Evolutionary conservation across 164 flowering plant species (phyloP), one percentile per base, ranked within the genome.

Genomic region (Cinnamomum chago): DNA sequence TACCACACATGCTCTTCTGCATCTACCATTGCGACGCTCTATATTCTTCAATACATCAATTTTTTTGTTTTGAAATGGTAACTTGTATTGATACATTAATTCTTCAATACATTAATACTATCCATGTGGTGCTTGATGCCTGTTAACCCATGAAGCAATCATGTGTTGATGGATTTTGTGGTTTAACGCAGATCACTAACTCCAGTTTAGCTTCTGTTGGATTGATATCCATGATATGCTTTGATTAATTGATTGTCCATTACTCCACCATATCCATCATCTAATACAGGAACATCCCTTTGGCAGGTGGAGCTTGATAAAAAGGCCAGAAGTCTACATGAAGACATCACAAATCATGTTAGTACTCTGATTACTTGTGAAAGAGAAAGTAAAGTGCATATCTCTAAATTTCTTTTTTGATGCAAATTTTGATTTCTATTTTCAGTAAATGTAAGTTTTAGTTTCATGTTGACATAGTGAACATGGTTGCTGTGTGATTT

Each of bases 311-410:
- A 88, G 78, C 79, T 89, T 75, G 83, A 89, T 66, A 68, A 79
- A 72, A 88, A 87, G 79, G 90, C 82, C 51, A 77, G 50, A 75
- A 65, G 22, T 75, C 80, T 91, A 70, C 96, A 87, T 73, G 81
- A 84, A 79, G 86, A 85, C 68, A 80, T 88, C 68, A 89, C 84
- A 20, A 80, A 82, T 50, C 88, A 90, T 76, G 95, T 90, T 84
- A 9, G 84, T 64, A 24, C 17, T 15, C 27, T 24, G 35, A 71
- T 24, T 70, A 71, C 24, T 58, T 20, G 3, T 20, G 11, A 7
- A 40, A 67, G 55, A 20, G n/a, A 60, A 6, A 15, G 25, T 33
- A 58, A 30, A 14, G 50, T 10, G 52, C n/a, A 5, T 4, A 27
- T 27, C 47, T 67, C 20, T 50, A 15, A 70, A 28, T 58, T 71